phyloP scores from a whole-genome alignment of 495 filamentous ascomycete species.

The Staphylotrichum longicolle region DNA sequence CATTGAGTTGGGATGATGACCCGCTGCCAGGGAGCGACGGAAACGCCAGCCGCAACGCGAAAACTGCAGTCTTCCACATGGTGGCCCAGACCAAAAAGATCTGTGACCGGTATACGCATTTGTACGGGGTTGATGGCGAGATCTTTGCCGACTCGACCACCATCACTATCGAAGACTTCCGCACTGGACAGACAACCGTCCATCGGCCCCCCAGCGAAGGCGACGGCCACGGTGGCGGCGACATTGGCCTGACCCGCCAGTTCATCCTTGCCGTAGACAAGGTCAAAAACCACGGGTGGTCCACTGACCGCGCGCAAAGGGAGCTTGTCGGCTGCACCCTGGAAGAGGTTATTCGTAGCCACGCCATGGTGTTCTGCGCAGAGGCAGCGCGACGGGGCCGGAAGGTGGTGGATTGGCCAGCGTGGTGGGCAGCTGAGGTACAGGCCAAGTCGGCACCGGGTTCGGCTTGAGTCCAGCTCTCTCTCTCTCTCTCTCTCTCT shows the following conservation, averaged over 20 bases:
- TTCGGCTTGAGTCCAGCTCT: background rate
- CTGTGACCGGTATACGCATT: slow-evolving; percentile 74
- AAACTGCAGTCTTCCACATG: slow-evolving; percentile 92
- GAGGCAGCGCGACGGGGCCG: slow-evolving; percentile 74
- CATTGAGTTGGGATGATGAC: slow-evolving; percentile 77
- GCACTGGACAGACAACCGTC: slow-evolving; percentile 50
- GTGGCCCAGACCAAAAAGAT: slow-evolving; percentile 83
- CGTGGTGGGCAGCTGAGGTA: slow-evolving; percentile 71
- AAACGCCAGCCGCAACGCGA: slow-evolving; percentile 56
- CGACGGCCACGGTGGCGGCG: slow-evolving; percentile 81
- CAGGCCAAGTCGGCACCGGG: slow-evolving; percentile 28
- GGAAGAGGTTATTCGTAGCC: slow-evolving; percentile 81
- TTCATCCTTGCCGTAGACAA: slow-evolving; percentile 79
- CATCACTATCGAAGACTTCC: slow-evolving; percentile 65
- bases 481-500: background rate
- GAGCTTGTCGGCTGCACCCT: slow-evolving; percentile 74
- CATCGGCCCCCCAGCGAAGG: slow-evolving; percentile 53
- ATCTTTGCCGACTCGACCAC: slow-evolving; percentile 70
- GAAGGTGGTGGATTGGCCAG: slow-evolving; percentile 69
- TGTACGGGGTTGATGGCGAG: slow-evolving; percentile 86
- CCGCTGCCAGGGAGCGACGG: slow-evolving; percentile 26
- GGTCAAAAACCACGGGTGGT: slow-evolving; percentile 68
- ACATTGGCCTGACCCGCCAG: slow-evolving; percentile 73
- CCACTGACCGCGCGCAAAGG: slow-evolving; percentile 69
- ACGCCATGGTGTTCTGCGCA: slow-evolving; percentile 91